A percentile compares a stretch with the other conserved stretches of the same genome.
phyloP scores from a whole-genome alignment of 139 green algal genomes.

The Tetraselmis chui region DNA sequence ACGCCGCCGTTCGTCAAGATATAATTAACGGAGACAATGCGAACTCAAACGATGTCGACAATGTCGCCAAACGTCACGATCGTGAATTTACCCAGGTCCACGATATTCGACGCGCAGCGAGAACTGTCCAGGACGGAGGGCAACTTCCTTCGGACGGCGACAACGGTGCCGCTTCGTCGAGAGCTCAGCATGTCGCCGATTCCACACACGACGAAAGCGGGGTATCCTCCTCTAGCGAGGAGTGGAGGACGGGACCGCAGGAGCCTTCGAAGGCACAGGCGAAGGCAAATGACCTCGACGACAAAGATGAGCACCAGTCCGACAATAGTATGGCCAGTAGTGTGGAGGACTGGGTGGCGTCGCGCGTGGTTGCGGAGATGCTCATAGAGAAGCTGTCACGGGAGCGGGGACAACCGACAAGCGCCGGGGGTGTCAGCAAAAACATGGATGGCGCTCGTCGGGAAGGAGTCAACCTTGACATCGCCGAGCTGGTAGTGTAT shows the following conservation, averaged over 20 bases:
- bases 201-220: background rate
- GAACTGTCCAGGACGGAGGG: too few relatives aligned
- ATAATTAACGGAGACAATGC: too few relatives aligned
- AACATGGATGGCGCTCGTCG: background rate
- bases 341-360: background rate
- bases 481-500: background rate
- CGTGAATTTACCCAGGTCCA: background rate
- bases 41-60: too few relatives aligned
- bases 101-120: background rate
- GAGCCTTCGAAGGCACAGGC: background rate
- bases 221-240: background rate
- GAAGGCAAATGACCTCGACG: too few relatives aligned
- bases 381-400: background rate
- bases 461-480: background rate
- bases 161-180: background rate
- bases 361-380: background rate
- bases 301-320: background rate
- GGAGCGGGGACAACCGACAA: background rate
- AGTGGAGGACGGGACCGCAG: background rate
- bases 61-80: too few relatives aligned
- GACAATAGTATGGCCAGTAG: background rate
- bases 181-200: too few relatives aligned
- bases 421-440: background rate
- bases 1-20: background rate
- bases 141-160: background rate